A percentile compares a stretch with the other conserved stretches of the same genome.
Evolutionary conservation across 108 stramenopile species (phyloP).

Genomic region (Aurantiochytrium sp.): DNA sequence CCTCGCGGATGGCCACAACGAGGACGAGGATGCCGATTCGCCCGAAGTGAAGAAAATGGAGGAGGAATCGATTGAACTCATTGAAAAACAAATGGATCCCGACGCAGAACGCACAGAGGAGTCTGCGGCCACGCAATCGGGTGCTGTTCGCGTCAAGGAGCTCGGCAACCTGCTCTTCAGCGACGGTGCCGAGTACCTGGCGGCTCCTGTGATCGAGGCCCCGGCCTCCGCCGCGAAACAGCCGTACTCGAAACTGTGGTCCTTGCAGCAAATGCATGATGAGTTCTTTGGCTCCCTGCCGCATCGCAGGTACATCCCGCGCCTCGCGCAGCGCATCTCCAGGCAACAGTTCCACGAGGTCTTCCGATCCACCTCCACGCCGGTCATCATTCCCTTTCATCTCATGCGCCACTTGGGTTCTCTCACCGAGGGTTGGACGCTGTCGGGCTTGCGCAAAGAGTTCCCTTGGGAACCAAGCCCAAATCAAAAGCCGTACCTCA

Average conservation of each 20-base stretch:
- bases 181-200: not conserved
- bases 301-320: not conserved
- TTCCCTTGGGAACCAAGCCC: not conserved
- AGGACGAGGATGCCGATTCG: not conserved
- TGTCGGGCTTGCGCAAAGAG: not conserved
- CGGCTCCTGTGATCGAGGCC: not conserved
- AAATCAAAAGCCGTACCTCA: not conserved
- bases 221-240: not conserved
- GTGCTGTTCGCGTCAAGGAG: not conserved
- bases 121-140: not conserved
- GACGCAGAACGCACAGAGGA: not conserved
- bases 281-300: not conserved
- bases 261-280: not conserved
- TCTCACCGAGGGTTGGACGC: not conserved
- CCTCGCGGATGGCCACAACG: not conserved
- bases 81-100: not conserved
- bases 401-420: not conserved
- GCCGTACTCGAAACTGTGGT: not conserved
- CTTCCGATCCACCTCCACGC: not conserved
- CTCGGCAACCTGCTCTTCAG: slow-evolving; percentile 17
- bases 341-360: not conserved
- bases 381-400: not conserved
- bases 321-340: not conserved
- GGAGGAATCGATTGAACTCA: not conserved
- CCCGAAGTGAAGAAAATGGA: not conserved